Percentiles rank a stretch among this genome's conserved stretches.
phyloP scores from a whole-genome alignment of 306 rosid genomes.

The Cucurbita maxima region DNA sequence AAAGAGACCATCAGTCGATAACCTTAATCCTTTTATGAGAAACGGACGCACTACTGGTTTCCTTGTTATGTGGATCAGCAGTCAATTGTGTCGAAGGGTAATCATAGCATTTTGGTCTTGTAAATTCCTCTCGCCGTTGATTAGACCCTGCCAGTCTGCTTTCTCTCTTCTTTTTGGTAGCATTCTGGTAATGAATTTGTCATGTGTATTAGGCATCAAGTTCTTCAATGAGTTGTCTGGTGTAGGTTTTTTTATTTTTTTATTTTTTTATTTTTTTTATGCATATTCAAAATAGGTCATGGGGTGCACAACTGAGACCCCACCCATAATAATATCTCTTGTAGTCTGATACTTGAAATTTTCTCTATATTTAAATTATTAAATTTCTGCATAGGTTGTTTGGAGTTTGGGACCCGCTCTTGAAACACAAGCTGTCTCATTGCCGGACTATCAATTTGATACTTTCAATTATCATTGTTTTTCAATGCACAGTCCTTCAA shows the following conservation, averaged over 20 bases:
- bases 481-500: not conserved
- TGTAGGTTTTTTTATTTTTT: not conserved
- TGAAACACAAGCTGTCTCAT: slow-evolving; percentile 1
- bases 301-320: slow-evolving; percentile 7
- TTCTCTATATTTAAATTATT: not conserved
- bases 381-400: not conserved
- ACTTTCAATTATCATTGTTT: not conserved
- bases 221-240: not conserved
- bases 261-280: not conserved
- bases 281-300: slow-evolving; percentile 2
- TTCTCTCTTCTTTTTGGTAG: not conserved
- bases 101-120: no score
- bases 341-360: not conserved
- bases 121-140: no score
- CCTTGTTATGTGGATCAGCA: not conserved
- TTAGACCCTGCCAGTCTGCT: not conserved
- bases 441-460: not conserved
- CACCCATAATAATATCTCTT: not conserved
- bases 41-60: not conserved
- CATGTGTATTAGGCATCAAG: not conserved
- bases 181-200: not conserved
- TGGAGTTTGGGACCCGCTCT: slow-evolving; percentile 4
- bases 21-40: not conserved
- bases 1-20: not conserved
- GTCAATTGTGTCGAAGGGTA: not conserved